These are phyloP conservation scores for sorghum (Sorghum bicolor) DNA, from an alignment of 176 grass and related monocot genomes.

Conservation along the genomic window DNA sequence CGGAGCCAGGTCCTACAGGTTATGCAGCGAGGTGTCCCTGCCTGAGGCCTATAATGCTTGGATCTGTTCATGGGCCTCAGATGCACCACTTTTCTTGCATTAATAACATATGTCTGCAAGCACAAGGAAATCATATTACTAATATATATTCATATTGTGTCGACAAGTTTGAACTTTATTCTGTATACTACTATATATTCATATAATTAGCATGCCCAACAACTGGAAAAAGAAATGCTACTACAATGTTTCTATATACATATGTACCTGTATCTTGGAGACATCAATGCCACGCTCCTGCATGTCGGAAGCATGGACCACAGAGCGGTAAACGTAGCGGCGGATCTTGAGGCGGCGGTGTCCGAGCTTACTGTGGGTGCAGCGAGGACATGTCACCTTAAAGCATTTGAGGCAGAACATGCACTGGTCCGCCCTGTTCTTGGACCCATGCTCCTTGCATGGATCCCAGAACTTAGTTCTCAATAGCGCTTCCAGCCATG, in stretches of 20 bases:
- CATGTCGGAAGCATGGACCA: slow-evolving; percentile 30
- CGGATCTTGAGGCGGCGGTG: slow-evolving; percentile 42
- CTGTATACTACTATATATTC: neutral
- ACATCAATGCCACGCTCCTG: slow-evolving; percentile 23
- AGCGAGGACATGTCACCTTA: slow-evolving; percentile 32
- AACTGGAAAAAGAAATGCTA: neutral
- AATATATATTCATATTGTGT: neutral
- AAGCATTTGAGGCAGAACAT: slow-evolving; percentile 35
- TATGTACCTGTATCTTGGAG: slow-evolving; percentile 42
- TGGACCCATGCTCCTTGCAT: slow-evolving; percentile 18
- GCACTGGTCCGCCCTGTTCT: slow-evolving; percentile 7
- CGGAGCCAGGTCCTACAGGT: neutral
- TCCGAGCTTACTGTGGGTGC: neutral
- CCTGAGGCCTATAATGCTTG: neutral
- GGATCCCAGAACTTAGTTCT: slow-evolving; percentile 16
- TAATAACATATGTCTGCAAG: slow-evolving; percentile 19
- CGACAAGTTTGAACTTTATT: neutral
- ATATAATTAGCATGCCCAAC: neutral
- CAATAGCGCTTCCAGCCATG: slow-evolving; percentile 19
- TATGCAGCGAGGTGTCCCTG: slow-evolving; percentile 4
- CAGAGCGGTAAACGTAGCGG: slow-evolving; percentile 49
- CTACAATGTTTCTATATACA: neutral
- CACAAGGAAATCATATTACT: neutral
- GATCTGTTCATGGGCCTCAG: slow-evolving; percentile 26
- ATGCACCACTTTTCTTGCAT: slow-evolving; percentile 1